Evolutionary conservation across 805 yeast species (phyloP).

Genomic region (Sungouiella thailandica): DNA sequence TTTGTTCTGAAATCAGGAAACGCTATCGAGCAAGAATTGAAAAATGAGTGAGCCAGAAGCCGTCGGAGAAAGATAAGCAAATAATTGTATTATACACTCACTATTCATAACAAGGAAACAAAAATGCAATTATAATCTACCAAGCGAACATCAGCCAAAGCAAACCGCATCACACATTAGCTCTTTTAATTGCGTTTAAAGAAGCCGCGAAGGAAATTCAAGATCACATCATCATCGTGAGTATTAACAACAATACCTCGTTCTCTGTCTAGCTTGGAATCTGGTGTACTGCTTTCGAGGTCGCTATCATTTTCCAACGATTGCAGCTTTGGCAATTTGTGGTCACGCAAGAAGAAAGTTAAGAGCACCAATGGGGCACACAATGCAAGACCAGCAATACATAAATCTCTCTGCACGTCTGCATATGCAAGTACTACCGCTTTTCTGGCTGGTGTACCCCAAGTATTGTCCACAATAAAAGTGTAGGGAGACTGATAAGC

Average conservation of each 20-base stretch:
- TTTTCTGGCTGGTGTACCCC: conserved; percentile 61
- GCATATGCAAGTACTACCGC: conserved; percentile 56
- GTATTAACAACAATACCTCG: conserved; percentile 13
- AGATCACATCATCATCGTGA: conserved; percentile 15
- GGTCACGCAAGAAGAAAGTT: conserved; percentile 51
- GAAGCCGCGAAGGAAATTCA: conserved; percentile 9
- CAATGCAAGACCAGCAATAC: conserved; percentile 51
- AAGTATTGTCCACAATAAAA: conserved; percentile 43
- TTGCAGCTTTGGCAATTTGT: conserved; percentile 36
- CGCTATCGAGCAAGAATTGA: too few relatives aligned
- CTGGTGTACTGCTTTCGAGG: conserved; percentile 12
- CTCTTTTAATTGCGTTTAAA: too few relatives aligned
- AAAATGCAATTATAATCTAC: too few relatives aligned
- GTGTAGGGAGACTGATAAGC: conserved; percentile 49
- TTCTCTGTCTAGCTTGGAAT: conserved; percentile 7
- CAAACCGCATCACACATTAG: too few relatives aligned
- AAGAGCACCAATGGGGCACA: conserved; percentile 47
- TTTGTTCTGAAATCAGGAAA: too few relatives aligned
- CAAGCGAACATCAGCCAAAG: too few relatives aligned
- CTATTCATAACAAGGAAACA: too few relatives aligned
- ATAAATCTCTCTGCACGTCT: conserved; percentile 53
- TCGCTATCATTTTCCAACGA: conserved; percentile 17
- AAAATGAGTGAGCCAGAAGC: too few relatives aligned
- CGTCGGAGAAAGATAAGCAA: too few relatives aligned
- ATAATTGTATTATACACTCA: too few relatives aligned